Conservation (phyloP, 2,329 filamentous ascomycete genomes). For the Aspergillus proliferans region DNA sequence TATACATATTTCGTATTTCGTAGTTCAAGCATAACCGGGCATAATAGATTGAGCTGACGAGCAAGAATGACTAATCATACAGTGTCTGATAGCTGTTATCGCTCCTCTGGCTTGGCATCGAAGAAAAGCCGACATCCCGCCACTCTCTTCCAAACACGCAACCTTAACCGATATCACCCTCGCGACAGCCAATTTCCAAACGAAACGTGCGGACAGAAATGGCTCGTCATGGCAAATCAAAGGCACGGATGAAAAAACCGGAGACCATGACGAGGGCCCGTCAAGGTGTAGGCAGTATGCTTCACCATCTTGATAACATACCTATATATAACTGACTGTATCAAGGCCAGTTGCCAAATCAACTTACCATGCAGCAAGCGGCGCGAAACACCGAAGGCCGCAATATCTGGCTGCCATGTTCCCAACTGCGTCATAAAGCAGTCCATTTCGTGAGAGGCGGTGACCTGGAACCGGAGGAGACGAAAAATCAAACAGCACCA, state of each 20-base stretch:
- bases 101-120: too few species aligned
- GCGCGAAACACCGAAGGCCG: slow-evolving; percentile 52
- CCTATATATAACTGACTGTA: slow-evolving; percentile 4
- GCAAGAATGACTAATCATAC: too few species aligned
- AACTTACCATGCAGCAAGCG: slow-evolving; percentile 50
- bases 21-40: too few species aligned
- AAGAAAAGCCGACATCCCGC: background rate
- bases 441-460: slow-evolving; percentile 59
- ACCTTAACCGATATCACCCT: background rate
- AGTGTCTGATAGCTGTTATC: too few species aligned
- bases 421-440: slow-evolving; percentile 49
- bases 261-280: slow-evolving; percentile 1
- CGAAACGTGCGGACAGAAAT: slow-evolving; percentile 3
- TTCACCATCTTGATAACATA: background rate
- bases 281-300: slow-evolving; percentile 1
- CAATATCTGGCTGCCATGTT: slow-evolving; percentile 41
- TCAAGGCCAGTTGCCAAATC: slow-evolving; percentile 14
- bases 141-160: background rate
- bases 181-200: background rate
- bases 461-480: slow-evolving; percentile 34
- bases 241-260: slow-evolving; percentile 7
- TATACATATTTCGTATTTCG: too few species aligned
- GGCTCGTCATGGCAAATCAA: slow-evolving; percentile 13
- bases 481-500: slow-evolving; percentile 1
- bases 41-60: too few species aligned